phyloP scores from a whole-genome alignment of 768 basidiomycete species.

The Trichaptum fuscoviolaceum region DNA sequence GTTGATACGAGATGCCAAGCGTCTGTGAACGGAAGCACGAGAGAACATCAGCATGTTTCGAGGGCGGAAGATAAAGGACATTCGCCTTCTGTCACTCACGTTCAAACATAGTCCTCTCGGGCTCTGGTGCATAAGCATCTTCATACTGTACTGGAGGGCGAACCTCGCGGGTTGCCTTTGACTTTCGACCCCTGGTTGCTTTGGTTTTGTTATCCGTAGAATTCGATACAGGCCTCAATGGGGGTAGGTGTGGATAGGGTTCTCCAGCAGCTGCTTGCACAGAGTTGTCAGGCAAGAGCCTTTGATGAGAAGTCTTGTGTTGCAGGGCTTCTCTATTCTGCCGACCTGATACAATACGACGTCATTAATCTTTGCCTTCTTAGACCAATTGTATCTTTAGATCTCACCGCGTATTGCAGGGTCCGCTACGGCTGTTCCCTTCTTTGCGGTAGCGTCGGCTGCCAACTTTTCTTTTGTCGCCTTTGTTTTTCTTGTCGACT shows the following conservation, averaged over 20 bases:
- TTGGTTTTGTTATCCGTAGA: slow-evolving; percentile 15
- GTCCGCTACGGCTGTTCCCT: neutral
- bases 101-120: slow-evolving; percentile 40
- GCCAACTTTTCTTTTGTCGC: neutral
- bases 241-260: slow-evolving; percentile 15
- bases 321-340: neutral
- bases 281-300: neutral
- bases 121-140: slow-evolving; percentile 12
- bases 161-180: slow-evolving; percentile 12
- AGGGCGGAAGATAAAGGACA: neutral
- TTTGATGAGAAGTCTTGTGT: neutral
- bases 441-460: neutral
- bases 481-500: neutral
- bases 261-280: slow-evolving; percentile 35
- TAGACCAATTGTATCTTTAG: neutral
- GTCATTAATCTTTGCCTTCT: neutral
- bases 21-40: slow-evolving; percentile 37
- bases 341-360: neutral
- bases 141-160: slow-evolving; percentile 2
- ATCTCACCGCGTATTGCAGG: neutral
- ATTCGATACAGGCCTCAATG: slow-evolving; percentile 19
- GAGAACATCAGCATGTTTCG: neutral
- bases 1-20: slow-evolving; percentile 65
- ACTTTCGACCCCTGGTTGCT: slow-evolving; percentile 9
- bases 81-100: slow-evolving; percentile 28